Evolutionary conservation across 106 monocot species (phyloP), one percentile per base, ranked within the genome.

Genomic region (Apostasia ramifera): DNA sequence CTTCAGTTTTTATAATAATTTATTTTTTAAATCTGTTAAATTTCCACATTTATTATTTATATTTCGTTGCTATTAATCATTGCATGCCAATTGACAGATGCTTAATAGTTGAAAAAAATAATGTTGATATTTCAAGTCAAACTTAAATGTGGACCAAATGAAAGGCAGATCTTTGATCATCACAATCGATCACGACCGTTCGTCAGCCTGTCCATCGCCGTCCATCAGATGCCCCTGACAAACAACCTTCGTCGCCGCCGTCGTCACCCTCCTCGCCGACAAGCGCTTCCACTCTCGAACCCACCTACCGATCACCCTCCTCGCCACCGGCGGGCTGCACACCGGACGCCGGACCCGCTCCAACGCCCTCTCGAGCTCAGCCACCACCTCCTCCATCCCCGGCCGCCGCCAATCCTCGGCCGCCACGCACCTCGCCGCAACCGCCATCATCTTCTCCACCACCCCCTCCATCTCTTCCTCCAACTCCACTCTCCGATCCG

Each of bases 371-470:
- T 67, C 66, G 40, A 88, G 60, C 81, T 91, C 91, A 3, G 42
- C 68, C 6, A 74, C 86, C 47, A 88, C 86, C 76, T 88, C 88
- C 57, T 46, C 80, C 78, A 87, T 87, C 67, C 55, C 40, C 10
- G 94, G 94, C 78, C 90, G 59, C 57, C 47, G 57, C 51, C 70
- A 70, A 43, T 72, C 77, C 37, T 61, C 55, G 65, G 51, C 55
- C 15, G 74, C 79, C 15, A 91, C 76, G 61, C 95, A 94, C 62
- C 88, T 61, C 13, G 49, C 75, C 40, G 86, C 88, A 1, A 86
- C 13, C 1, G 43, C n/a, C 55, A 88, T 62, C 58, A 95, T 57
- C 15, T 70, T 67, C 0, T 15, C 58, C 12, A 89, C 70, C 55
- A 58, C 47, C 43, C 61, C 57, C 78, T 58, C 66, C 62, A 60